phyloP scores from a whole-genome alignment of 169 alveolate genomes.

The Eimeria maxima region DNA sequence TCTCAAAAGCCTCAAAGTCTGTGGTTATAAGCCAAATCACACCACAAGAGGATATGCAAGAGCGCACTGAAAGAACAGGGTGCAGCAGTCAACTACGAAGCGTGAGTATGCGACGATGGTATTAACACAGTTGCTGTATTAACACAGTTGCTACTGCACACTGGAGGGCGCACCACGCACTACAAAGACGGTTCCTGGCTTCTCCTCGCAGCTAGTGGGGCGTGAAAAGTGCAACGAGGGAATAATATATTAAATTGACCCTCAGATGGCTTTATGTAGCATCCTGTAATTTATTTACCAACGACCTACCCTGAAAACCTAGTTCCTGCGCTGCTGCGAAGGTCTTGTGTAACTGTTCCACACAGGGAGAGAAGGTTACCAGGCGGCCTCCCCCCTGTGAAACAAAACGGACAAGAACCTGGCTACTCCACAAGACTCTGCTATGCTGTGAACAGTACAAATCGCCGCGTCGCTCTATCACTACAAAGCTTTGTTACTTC shows the following conservation, averaged over 20 bases:
- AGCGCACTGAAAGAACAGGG: not conserved
- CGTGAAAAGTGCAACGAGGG: not conserved
- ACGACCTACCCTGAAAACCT: conserved; percentile 52
- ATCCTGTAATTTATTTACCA: not conserved
- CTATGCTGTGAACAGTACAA: not conserved
- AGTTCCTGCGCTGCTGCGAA: conserved; percentile 67
- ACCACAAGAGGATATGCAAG: not conserved
- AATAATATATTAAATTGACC: not conserved
- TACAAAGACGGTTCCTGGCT: not conserved
- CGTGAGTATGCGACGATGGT: not conserved
- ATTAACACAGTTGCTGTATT: not conserved
- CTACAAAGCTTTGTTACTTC: not conserved
- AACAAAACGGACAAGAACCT: not conserved
- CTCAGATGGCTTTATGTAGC: not conserved
- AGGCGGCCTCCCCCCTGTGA: conserved; percentile 87
- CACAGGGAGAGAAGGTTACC: conserved; percentile 92
- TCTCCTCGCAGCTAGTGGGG: not conserved
- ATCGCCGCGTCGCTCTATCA: not conserved
- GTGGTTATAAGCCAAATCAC: not conserved
- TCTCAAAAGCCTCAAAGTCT: conserved; percentile 66
- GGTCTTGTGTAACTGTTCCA: conserved; percentile 90
- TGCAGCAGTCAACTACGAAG: not conserved
- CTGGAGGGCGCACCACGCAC: not conserved
- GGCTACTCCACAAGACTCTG: not conserved
- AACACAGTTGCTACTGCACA: not conserved